Conservation (phyloP, 2,329 filamentous ascomycete genomes). For the Cladosporium sp. region DNA sequence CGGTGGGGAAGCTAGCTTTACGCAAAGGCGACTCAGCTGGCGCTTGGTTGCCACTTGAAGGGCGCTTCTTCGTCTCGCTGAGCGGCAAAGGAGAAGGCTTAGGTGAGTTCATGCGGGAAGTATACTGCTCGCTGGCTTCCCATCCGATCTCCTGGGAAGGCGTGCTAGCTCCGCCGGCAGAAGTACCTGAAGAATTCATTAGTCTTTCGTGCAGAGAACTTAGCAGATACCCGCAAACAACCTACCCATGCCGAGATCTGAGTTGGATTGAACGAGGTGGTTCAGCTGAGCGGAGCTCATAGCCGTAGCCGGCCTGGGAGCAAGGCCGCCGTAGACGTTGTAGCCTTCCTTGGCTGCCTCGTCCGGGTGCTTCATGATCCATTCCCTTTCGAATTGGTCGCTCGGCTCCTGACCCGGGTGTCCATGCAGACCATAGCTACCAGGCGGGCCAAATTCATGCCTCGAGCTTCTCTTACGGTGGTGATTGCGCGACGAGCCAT, state of each 20-base stretch:
- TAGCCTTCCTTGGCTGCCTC: slow-evolving; percentile 73
- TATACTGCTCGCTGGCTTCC: slow-evolving; percentile 79
- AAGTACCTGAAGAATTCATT: slow-evolving; percentile 52
- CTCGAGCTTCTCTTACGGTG: slow-evolving; percentile 67
- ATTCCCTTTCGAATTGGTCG: slow-evolving; percentile 84
- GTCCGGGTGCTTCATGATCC: slow-evolving; percentile 90
- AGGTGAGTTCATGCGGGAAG: slow-evolving; percentile 70
- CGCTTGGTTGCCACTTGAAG: slow-evolving; percentile 34
- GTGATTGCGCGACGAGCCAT: slow-evolving; percentile 54
- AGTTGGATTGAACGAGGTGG: slow-evolving; percentile 75
- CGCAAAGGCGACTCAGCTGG: slow-evolving; percentile 38
- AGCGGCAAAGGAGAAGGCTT: slow-evolving; percentile 40
- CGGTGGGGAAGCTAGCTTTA: slow-evolving; percentile 45
- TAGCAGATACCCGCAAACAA: neutral
- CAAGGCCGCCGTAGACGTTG: slow-evolving; percentile 53
- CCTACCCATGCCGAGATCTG: slow-evolving; percentile 49
- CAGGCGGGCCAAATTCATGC: slow-evolving; percentile 70
- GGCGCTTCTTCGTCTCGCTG: slow-evolving; percentile 21
- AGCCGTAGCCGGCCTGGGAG: slow-evolving; percentile 68
- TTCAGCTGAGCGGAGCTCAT: slow-evolving; percentile 88
- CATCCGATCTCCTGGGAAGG: slow-evolving; percentile 90
- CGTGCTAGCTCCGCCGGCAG: slow-evolving; percentile 61
- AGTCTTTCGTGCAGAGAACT: neutral
- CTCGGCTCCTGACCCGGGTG: slow-evolving; percentile 66
- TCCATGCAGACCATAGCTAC: slow-evolving; percentile 88